A percentile compares a stretch with the other conserved stretches of the same genome.
These are phyloP conservation scores for Cryptosporidium viatorum DNA, from an alignment of 169 alveolate species.

Conservation along the genomic window DNA sequence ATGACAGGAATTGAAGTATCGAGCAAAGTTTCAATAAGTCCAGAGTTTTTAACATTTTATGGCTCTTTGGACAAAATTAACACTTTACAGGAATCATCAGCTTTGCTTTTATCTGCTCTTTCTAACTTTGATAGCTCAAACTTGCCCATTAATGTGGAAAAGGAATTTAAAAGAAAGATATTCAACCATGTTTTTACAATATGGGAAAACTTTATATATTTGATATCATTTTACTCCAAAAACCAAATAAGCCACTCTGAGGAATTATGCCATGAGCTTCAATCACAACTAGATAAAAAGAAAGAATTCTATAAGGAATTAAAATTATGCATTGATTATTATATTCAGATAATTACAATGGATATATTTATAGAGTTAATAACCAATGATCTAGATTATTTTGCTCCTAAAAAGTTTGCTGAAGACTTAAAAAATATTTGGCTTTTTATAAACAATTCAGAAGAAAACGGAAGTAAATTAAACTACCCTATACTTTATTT, in stretches of 20 bases:
- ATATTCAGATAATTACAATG: constrained; percentile 14
- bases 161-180: neutral
- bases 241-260: neutral
- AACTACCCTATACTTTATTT: neutral
- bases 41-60: neutral
- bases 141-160: neutral
- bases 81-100: constrained; percentile 1
- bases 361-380: constrained; percentile 5
- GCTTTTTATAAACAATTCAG: neutral
- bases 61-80: neutral
- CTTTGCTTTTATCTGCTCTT: constrained; percentile 4
- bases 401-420: constrained; percentile 2
- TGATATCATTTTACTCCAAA: neutral
- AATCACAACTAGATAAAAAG: neutral
- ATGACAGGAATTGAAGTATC: neutral
- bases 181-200: neutral
- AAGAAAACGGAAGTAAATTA: neutral
- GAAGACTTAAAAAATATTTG: constrained; percentile 5
- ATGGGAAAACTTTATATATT: constrained; percentile 21
- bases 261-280: neutral
- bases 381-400: neutral
- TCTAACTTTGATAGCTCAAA: neutral
- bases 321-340: neutral
- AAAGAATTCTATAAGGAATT: constrained; percentile 1
- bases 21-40: neutral